Base-by-base conservation (phyloP, 331 rosid genomes). In the Quercus tomentella region DNA sequence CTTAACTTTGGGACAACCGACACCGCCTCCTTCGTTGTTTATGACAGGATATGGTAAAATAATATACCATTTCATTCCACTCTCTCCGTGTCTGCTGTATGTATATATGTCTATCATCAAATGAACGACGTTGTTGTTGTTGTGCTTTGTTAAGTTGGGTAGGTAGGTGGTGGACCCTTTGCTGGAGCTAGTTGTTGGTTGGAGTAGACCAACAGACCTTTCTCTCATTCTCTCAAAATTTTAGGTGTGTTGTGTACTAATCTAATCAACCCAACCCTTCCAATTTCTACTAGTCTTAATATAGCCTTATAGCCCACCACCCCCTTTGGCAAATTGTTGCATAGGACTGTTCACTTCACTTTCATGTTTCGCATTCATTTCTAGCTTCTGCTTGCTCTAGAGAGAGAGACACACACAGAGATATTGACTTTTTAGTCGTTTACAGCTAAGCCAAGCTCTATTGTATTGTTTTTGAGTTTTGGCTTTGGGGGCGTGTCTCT, bases 391-490 rank as follows among this genome's bases (percentile, higher is more conserved):
- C 73, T 35, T 63, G 58, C 51, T 22, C 2, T 4, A 56, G 75
- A 77, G 45, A 20, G 31, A 23, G 68, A 25, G 67, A 8, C 3
- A 8, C 45, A 9, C 45, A 41, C 45, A 41, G 0, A 41, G 17
- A 49, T 49, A 49, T 56, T 56, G 62, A 56, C 62, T 56, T n/a
- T n/a, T 7, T n/a, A 7, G 61, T 56, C 62, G 11, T 56, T 56
- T 56, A 18, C 62, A 56, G 62, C 62, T 56, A n/a, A 82, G 79
- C 85, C 67, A 56, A 56, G 79, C 77, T 8, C 54, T 61, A 26
- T 60, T 63, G 26, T 74, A 61, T 61, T 49, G 58, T 79, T 62
- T 65, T 65, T 26, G 10, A 63, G 70, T 63, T 6, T 63, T 65
- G 66, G 43, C 43, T 65, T 72, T 15, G 28, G 16, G 75, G 72